Percentiles rank a stretch among this genome's conserved stretches.
These are phyloP conservation scores for Sphaerobolus stellatus DNA, from an alignment of 1,284 basidiomycete species.

Conservation along the genomic window DNA sequence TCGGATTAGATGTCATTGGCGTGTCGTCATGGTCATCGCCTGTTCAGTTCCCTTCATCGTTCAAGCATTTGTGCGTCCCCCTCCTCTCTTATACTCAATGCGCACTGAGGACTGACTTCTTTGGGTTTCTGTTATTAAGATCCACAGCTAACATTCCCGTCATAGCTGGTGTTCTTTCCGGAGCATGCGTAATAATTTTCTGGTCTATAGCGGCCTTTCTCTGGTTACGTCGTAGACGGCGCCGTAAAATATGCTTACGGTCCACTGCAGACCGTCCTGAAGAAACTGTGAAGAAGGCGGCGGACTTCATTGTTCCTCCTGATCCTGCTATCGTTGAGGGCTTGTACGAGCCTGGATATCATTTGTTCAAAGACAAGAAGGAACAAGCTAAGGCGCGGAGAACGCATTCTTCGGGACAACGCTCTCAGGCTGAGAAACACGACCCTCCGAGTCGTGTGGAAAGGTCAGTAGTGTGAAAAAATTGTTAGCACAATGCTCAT, in stretches of 20 bases:
- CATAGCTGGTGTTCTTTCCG: slow-evolving; percentile 61
- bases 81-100: no score
- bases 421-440: no score
- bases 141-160: slow-evolving; percentile 56
- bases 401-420: no score
- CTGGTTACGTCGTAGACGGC: slow-evolving; percentile 26
- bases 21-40: no score
- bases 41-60: no score
- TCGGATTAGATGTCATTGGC: no score
- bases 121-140: not conserved
- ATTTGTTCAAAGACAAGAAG: slow-evolving; percentile 32
- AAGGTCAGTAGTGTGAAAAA: no score
- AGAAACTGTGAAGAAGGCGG: slow-evolving; percentile 28
- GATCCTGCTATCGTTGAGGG: slow-evolving; percentile 63
- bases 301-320: slow-evolving; percentile 59
- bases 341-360: slow-evolving; percentile 41
- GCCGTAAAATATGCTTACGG: slow-evolving; percentile 20
- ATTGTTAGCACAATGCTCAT: no score
- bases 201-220: slow-evolving; percentile 43
- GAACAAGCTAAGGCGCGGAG: slow-evolving; percentile 30
- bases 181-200: slow-evolving; percentile 48
- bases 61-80: no score
- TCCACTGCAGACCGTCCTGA: slow-evolving; percentile 31
- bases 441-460: no score
- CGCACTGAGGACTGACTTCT: no score